Evolutionary conservation across 306 rosid genomes (phyloP).

Genomic region (Prunus dulcis): DNA sequence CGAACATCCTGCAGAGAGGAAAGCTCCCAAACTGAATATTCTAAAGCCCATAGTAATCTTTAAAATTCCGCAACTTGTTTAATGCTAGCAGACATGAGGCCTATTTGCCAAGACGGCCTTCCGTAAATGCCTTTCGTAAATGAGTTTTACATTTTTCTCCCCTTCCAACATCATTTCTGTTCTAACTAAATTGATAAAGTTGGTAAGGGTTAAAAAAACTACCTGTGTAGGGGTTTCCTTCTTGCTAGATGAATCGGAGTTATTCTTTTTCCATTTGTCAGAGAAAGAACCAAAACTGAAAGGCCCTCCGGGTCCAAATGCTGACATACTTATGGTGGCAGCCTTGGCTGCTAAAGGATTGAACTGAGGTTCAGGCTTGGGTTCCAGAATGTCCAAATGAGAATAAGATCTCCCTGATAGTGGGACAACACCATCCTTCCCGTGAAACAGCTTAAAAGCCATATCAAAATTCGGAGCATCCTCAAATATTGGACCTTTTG

Average conservation of each 20-base stretch:
- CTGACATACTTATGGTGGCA: constrained; percentile 72
- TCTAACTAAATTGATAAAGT: too few species aligned
- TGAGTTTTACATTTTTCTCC: too few species aligned
- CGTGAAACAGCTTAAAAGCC: constrained; percentile 79
- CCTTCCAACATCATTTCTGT: too few species aligned
- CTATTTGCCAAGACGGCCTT: too few species aligned
- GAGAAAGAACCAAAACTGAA: constrained; percentile 63
- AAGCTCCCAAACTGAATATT: too few species aligned
- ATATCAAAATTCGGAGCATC: constrained; percentile 71
- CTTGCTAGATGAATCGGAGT: constrained; percentile 35
- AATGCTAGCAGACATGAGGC: too few species aligned
- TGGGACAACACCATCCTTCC: constrained; percentile 78
- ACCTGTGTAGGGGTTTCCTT: too few species aligned
- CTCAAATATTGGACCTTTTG: constrained; percentile 79
- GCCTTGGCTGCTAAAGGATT: constrained; percentile 70
- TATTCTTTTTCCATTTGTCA: constrained; percentile 70
- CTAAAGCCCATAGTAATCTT: too few species aligned
- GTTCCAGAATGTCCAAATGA: constrained; percentile 3
- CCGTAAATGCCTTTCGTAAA: too few species aligned
- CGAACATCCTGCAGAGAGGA: too few species aligned
- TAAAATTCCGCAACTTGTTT: too few species aligned
- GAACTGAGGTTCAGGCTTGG: constrained; percentile 22
- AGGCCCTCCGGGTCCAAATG: constrained; percentile 67
- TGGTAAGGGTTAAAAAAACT: too few species aligned
- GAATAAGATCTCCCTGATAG: constrained; percentile 46